Evolutionary conservation across 495 filamentous ascomycete genomes (phyloP), one percentile per base, ranked within the genome.

Genomic region (Jackrogersella minutella): DNA sequence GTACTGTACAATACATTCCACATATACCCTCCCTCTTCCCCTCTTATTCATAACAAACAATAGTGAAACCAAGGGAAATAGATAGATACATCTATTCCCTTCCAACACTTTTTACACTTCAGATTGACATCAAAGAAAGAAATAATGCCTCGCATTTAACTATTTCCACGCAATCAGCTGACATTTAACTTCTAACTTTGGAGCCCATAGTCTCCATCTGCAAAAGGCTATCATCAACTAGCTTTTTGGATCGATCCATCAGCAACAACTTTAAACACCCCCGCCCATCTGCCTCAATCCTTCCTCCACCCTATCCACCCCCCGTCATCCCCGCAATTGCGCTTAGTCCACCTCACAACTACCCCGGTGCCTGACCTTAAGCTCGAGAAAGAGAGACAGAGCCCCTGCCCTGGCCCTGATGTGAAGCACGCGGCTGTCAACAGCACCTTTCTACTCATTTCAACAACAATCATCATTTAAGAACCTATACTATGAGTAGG

Each of bases 321-420:
- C 54, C 53, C 50, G 41, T 64, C 10, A 19, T 58, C 63, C 63
- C 63, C 63, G 56, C 63, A 66, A 66, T 66, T 60, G 50, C 49
- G 56, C 50, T 34, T 54, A 49, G 46, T 40, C 44, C 16, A 39
- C 16, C 28, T 11, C 19, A 2, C 53, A 58, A 16, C 24, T 46
- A 52, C 53, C 39, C 47, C 33, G 24, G 17, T 34, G 46, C 37
- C 40, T 39, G 31, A 34, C 24, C 13, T 47, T 56, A 14, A 37
- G 13, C 34, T 46, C 36, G 22, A 46, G 31, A n/a, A n/a, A n/a
- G n/a, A n/a, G n/a, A n/a, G n/a, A n/a, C n/a, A n/a, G n/a, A n/a
- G n/a, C n/a, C n/a, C n/a, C n/a, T n/a, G n/a, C n/a, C 26, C 31
- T 56, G 47, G 40, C 54, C 24, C 40, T 62, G 61, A 61, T 69